Conservation (phyloP, 768 basidiomycete genomes). For the Porpolomopsis calyptriformis region DNA sequence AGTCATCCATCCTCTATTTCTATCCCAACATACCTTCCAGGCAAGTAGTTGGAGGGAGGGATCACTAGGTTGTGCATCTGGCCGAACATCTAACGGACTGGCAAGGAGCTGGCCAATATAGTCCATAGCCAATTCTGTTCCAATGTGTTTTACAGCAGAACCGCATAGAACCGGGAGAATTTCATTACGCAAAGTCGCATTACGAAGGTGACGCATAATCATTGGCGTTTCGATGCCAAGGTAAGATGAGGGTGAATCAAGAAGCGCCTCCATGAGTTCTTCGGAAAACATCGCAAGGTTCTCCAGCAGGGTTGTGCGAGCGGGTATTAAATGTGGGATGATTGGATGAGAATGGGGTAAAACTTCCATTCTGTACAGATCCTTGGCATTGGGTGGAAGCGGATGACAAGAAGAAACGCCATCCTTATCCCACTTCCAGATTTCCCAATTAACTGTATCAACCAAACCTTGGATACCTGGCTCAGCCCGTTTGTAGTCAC, state of each 20-base stretch:
- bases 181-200: slow-evolving; percentile 51
- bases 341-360: slow-evolving; percentile 59
- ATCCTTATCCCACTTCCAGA: slow-evolving; percentile 62
- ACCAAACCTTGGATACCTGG: slow-evolving; percentile 80
- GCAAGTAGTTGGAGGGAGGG: slow-evolving; percentile 55
- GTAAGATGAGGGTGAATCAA: slow-evolving; percentile 54
- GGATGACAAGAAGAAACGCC: slow-evolving; percentile 32
- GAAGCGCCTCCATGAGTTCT: slow-evolving; percentile 63
- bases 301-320: slow-evolving; percentile 64
- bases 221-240: slow-evolving; percentile 41
- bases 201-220: slow-evolving; percentile 57
- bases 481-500: slow-evolving; percentile 59
- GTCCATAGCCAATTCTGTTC: slow-evolving; percentile 72
- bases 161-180: slow-evolving; percentile 78
- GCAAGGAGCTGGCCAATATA: slow-evolving; percentile 74
- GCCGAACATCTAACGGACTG: slow-evolving; percentile 58
- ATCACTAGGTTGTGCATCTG: slow-evolving; percentile 33
- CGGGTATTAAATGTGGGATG: slow-evolving; percentile 50
- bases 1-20: slow-evolving; percentile 80
- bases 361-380: slow-evolving; percentile 30
- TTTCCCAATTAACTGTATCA: slow-evolving; percentile 74
- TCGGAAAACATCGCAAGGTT: slow-evolving; percentile 74
- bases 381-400: slow-evolving; percentile 43
- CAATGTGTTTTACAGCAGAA: slow-evolving; percentile 70
- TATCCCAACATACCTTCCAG: slow-evolving; percentile 88